phyloP scores from a whole-genome alignment of 148 eudicot genomes.

The Salicornia ramosissima region DNA sequence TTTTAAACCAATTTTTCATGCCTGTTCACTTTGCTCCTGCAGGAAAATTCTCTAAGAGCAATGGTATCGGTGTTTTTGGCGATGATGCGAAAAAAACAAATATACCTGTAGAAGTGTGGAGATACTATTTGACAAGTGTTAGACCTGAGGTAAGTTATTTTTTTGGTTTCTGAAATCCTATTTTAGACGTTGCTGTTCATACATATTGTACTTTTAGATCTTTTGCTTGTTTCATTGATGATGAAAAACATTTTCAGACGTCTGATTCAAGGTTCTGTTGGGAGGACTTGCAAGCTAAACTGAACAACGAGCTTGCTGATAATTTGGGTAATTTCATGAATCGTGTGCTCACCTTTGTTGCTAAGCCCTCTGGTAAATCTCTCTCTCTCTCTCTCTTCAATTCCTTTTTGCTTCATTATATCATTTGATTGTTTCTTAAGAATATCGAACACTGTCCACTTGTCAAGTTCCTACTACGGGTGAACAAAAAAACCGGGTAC shows the following conservation, averaged over 20 bases:
- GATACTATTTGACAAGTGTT: constrained; percentile 15
- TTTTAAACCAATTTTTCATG: not conserved
- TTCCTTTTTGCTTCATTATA: not conserved
- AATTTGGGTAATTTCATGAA: constrained; percentile 22
- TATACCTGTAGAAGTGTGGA: constrained; percentile 23
- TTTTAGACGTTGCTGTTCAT: not conserved
- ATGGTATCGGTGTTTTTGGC: constrained; percentile 21
- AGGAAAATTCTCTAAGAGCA: constrained; percentile 26
- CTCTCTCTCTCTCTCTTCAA: too few species aligned
- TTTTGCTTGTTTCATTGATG: not conserved
- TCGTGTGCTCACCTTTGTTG: constrained; percentile 19
- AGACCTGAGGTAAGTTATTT: constrained; percentile 16
- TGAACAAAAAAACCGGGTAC: too few species aligned
- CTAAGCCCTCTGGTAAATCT: constrained; percentile 11
- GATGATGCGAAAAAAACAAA: constrained; percentile 14
- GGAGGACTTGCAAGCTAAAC: constrained; percentile 19
- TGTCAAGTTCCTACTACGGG: too few species aligned
- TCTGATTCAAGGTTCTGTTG: constrained; percentile 15
- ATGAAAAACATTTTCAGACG: not conserved
- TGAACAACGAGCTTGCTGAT: constrained; percentile 10
- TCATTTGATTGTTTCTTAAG: not conserved
- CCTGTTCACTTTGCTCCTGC: not conserved
- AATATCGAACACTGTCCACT: not conserved
- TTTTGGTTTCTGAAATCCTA: not conserved
- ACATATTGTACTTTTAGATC: not conserved